Percentiles rank a stretch among this genome's conserved stretches.
These are phyloP conservation scores for Solanum pinnatisectum DNA, from an alignment of 257 asterid species.

Conservation along the genomic window DNA sequence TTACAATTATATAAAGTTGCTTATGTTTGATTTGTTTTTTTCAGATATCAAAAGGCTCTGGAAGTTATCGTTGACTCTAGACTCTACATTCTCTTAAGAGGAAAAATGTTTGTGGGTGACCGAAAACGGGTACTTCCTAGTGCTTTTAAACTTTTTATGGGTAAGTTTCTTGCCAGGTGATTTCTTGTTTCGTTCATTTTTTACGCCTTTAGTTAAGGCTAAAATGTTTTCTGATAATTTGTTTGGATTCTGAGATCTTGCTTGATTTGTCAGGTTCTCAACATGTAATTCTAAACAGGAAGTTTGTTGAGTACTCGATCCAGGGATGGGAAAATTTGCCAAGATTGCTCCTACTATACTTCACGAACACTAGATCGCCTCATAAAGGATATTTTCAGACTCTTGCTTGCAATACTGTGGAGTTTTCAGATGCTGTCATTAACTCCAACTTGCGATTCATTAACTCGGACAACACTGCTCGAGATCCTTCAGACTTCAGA, in stretches of 20 bases:
- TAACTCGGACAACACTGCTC: not conserved
- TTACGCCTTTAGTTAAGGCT: not conserved
- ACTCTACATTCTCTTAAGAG: slow-evolving; percentile 26
- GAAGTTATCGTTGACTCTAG: slow-evolving; percentile 39
- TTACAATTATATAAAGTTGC: not conserved
- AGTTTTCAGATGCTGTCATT: slow-evolving; percentile 17
- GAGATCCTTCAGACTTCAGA: not conserved
- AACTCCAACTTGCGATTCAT: slow-evolving; percentile 26
- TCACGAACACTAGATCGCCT: slow-evolving; percentile 24
- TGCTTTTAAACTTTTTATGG: slow-evolving; percentile 17
- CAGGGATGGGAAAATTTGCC: slow-evolving; percentile 40
- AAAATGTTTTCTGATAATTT: not conserved
- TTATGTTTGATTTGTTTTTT: not conserved
- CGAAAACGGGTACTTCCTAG: slow-evolving; percentile 16
- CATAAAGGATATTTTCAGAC: slow-evolving; percentile 36
- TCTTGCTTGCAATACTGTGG: slow-evolving; percentile 24
- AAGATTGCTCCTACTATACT: slow-evolving; percentile 27
- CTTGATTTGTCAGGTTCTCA: slow-evolving; percentile 25
- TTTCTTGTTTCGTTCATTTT: not conserved
- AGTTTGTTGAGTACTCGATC: slow-evolving; percentile 18
- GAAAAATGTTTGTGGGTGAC: slow-evolving; percentile 32
- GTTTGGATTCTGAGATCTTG: not conserved
- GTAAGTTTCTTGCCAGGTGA: not conserved
- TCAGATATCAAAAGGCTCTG: slow-evolving; percentile 10
- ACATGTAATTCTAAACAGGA: slow-evolving; percentile 26